Evolutionary conservation across 768 basidiomycete genomes (phyloP).

Genomic region (Porphyrellus cyaneotinctus): DNA sequence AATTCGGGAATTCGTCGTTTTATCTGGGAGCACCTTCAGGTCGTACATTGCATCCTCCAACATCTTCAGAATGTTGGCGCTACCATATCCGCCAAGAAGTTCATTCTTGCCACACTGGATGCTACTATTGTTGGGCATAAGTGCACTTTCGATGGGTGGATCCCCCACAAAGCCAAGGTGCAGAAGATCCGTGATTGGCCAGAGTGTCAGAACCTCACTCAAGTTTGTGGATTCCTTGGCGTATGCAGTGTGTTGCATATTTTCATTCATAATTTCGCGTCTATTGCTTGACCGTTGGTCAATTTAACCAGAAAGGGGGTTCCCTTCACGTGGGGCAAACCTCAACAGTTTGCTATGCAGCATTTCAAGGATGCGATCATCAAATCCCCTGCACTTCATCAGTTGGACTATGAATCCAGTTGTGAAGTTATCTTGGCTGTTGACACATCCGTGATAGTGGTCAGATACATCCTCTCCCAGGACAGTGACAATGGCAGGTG

Average conservation of each 20-base stretch:
- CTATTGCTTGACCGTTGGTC: too few relatives aligned
- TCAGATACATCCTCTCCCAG: neutral
- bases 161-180: neutral
- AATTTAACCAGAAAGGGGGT: too few relatives aligned
- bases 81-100: neutral
- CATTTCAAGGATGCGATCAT: neutral
- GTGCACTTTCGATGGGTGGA: neutral
- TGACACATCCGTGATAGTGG: neutral
- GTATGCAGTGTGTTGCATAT: neutral
- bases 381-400: neutral
- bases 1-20: neutral
- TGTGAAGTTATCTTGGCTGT: neutral
- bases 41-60: neutral
- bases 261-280: too few relatives aligned
- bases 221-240: neutral
- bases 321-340: too few relatives aligned
- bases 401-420: too few relatives aligned
- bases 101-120: neutral
- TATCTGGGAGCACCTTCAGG: neutral
- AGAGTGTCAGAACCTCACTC: neutral
- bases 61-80: neutral
- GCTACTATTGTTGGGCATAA: neutral
- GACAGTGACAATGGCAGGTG: neutral
- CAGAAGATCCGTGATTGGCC: neutral
- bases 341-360: too few relatives aligned